Conservation (phyloP, 176 grass and related monocot species). For the Aegilops speltoides region DNA sequence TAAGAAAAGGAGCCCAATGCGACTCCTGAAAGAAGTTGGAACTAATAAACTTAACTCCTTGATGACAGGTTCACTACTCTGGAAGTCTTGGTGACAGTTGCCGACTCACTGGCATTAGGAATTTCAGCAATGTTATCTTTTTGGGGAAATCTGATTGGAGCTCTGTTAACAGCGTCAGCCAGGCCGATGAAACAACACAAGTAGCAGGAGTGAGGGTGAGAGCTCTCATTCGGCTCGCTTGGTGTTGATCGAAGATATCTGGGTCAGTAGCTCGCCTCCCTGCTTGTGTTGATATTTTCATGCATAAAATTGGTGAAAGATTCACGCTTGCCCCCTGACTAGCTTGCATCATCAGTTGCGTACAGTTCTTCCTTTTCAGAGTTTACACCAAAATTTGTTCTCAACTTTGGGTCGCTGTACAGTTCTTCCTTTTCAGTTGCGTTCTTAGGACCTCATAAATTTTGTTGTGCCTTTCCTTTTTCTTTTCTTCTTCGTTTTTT, state of each 20-base stretch:
- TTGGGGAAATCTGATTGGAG: not conserved
- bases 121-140: not conserved
- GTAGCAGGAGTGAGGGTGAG: not conserved
- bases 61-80: constrained; percentile 4
- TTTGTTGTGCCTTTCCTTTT: no score
- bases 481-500: no score
- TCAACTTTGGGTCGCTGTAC: no score
- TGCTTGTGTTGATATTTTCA: not conserved
- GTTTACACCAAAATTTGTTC: no score
- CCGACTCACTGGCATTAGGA: not conserved
- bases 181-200: not conserved
- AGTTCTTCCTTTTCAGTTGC: no score
- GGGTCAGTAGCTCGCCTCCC: not conserved
- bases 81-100: not conserved
- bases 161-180: not conserved
- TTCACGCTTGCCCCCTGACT: no score
- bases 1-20: not conserved
- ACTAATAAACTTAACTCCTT: not conserved
- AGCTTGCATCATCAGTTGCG: no score
- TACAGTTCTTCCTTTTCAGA: no score
- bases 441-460: no score
- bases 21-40: not conserved
- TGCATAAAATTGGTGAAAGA: not conserved
- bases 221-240: not conserved
- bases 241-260: not conserved